Base-by-base conservation (phyloP, 768 basidiomycete species). In the Pulveroboletus sp. region DNA sequence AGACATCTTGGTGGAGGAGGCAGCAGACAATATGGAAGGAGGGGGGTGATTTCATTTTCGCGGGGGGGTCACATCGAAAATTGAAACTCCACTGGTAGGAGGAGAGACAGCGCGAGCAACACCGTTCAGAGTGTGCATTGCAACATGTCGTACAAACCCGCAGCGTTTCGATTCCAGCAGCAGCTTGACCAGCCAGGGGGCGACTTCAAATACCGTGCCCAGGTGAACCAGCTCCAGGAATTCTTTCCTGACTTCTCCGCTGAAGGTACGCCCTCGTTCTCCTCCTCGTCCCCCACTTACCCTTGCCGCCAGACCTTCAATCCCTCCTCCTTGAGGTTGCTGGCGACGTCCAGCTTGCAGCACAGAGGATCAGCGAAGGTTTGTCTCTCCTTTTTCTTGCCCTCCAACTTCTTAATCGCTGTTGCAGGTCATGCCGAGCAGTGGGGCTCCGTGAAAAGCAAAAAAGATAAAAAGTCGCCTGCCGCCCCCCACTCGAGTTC, bases 401-500 rank as follows among this genome's bases (percentile, higher is more conserved):
- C 33, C 35, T 12, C 28, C 39, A 17, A 5, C 32, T 32, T 33
- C 53, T 66, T 45, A 61, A 31, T 32, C 50, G 44, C 24, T 51
- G 31, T 48, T 43, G 45, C 64, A 92, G 89, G 89, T 61, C 75
- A 76, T 57, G 85, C 77, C 41, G 81, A 83, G 65, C 86, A 85
- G 62, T 93, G 89, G 89, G 89, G 80, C 45, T 81, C 87, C 47
- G 89, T 90, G 50, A 81, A 81, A 55, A 85, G 81, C 69, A 92
- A 90, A 80, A 93, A 89, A 74, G 88, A 92, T 68, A 90, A 91
- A 76, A 91, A 89, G 70, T 39, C 56, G 0, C 59, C 76, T 11
- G 43, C 73, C 17, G 38, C 74, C 28, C 44, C 70, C 35, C 75
- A 77, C 37, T 44, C 71, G 36, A 55, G 61, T 39, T 65, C 82